Percentiles rank a stretch among this genome's conserved stretches.
Conservation (phyloP, 1,284 basidiomycete species). For the Thelephora terrestris region DNA sequence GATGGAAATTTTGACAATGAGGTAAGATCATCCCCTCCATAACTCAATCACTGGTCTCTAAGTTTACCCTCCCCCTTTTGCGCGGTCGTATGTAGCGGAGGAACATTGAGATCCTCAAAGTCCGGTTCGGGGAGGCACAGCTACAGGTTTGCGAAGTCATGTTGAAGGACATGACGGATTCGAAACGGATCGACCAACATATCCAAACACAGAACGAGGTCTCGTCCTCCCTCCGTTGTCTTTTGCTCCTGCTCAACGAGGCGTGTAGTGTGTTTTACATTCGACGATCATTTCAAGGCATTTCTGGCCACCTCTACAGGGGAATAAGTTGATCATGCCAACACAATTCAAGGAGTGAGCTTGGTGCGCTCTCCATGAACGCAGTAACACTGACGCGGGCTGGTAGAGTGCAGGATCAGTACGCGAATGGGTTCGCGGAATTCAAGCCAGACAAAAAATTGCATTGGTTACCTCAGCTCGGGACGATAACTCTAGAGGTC, state of each 20-base stretch:
- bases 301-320: conserved; percentile 85
- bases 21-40: conserved; percentile 34
- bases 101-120: conserved; percentile 87
- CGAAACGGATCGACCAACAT: conserved; percentile 76
- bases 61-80: not conserved
- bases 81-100: conserved; percentile 45
- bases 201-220: conserved; percentile 69
- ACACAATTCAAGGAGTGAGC: conserved; percentile 72
- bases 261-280: conserved; percentile 57
- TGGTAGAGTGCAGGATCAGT: conserved; percentile 60
- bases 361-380: not conserved
- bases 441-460: conserved; percentile 90
- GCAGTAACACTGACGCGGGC: conserved; percentile 2
- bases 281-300: conserved; percentile 85
- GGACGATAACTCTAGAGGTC: conserved; percentile 69
- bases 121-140: conserved; percentile 85
- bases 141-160: conserved; percentile 94
- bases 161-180: conserved; percentile 92
- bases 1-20: conserved; percentile 80
- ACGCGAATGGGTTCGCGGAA: conserved; percentile 63
- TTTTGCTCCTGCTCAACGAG: conserved; percentile 4
- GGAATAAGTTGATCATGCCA: conserved; percentile 67
- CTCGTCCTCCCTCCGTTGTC: conserved; percentile 16
- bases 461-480: conserved; percentile 79
- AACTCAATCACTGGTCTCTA: not conserved